Evolutionary conservation across 305 asterid genomes (phyloP).

Genomic region (Solanum hybrid): DNA sequence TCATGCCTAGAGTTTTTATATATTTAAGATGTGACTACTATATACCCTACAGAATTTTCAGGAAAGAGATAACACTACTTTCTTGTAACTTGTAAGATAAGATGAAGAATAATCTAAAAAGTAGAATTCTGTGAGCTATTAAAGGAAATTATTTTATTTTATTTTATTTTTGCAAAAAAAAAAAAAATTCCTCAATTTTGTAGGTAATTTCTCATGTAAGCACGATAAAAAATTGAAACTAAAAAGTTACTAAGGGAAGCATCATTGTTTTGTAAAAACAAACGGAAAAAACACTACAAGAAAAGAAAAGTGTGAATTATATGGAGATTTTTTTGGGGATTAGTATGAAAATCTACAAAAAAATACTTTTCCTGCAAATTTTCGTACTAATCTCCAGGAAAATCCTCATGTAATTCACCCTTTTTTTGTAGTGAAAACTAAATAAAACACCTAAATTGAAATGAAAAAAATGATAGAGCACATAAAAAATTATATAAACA

Average conservation of each 20-base stretch:
- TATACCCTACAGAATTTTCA: conserved; percentile 3
- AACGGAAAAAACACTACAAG: no score
- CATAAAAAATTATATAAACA: neutral
- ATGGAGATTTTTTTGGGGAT: no score
- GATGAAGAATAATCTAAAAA: neutral
- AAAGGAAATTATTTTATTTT: neutral
- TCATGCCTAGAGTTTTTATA: neutral
- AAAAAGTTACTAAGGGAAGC: neutral
- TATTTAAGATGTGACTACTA: neutral
- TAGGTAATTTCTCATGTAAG: neutral
- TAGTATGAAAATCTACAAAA: no score
- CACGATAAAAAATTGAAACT: neutral
- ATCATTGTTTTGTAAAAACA: neutral
- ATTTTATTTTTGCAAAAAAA: neutral
- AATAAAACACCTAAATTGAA: neutral
- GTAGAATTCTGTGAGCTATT: neutral
- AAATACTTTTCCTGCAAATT: no score
- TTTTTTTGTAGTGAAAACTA: no score
- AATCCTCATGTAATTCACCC: no score
- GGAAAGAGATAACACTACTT: neutral
- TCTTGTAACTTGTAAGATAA: neutral
- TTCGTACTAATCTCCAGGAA: no score
- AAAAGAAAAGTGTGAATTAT: no score
- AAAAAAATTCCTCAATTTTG: neutral
- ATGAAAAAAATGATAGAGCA: neutral